These are phyloP conservation scores for Solanum hybrid DNA, from an alignment of 305 asterid genomes.

Conservation along the genomic window DNA sequence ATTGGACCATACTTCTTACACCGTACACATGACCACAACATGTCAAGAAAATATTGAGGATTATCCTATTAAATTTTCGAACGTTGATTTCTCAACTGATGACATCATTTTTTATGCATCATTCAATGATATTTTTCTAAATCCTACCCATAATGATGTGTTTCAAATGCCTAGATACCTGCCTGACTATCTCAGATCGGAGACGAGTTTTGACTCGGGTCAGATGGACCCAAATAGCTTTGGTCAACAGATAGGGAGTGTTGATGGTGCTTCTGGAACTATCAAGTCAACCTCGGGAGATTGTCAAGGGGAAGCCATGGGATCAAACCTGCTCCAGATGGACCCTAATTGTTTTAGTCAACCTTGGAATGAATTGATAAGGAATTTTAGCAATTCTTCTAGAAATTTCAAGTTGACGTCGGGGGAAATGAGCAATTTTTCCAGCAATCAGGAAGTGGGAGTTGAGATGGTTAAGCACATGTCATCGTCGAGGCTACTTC, in stretches of 20 bases:
- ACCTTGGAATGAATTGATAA: neutral
- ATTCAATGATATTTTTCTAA: neutral
- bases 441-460: no score
- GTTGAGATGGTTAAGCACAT: neutral
- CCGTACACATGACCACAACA: neutral
- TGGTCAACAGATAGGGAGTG: neutral
- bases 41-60: neutral
- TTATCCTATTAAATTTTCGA: neutral
- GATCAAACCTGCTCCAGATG: neutral
- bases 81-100: neutral
- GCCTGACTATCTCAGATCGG: no score
- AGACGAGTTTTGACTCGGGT: neutral
- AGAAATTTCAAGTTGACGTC: neutral
- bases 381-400: neutral
- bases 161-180: neutral
- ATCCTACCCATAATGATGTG: neutral
- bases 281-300: neutral
- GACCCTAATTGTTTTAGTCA: neutral
- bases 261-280: neutral
- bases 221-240: neutral
- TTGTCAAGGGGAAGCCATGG: neutral
- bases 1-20: neutral
- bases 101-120: neutral
- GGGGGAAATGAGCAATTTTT: neutral
- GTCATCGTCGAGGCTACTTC: neutral